Conservation (phyloP, 352 stramenopile species). For the Pythium utonaiense region DNA sequence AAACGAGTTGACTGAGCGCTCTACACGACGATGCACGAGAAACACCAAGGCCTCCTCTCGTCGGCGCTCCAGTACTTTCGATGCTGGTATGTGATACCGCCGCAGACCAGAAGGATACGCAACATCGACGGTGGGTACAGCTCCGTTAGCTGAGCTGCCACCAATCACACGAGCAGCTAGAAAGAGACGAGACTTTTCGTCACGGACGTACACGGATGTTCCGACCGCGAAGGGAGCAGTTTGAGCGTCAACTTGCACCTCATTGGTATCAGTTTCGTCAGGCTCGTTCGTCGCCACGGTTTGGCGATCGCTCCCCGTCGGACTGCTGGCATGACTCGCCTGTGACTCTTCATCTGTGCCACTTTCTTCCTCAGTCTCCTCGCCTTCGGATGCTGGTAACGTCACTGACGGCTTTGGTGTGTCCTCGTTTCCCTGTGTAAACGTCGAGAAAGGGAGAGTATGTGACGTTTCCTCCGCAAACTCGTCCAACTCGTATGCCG, state of each 20-base stretch:
- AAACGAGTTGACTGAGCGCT: slow-evolving; percentile 76
- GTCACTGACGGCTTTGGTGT: background rate
- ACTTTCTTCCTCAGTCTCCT: slow-evolving; percentile 12
- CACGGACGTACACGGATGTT: slow-evolving; percentile 55
- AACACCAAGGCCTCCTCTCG: slow-evolving; percentile 65
- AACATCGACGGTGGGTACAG: slow-evolving; percentile 50
- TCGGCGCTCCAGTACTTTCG: slow-evolving; percentile 49
- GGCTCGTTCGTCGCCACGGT: slow-evolving; percentile 8
- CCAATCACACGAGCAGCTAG: slow-evolving; percentile 64
- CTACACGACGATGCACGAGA: slow-evolving; percentile 81
- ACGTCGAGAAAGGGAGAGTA: slow-evolving; percentile 2
- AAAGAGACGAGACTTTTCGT: slow-evolving; percentile 62
- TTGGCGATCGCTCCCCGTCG: slow-evolving; percentile 13
- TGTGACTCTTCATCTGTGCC: slow-evolving; percentile 8
- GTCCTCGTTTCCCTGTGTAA: background rate
- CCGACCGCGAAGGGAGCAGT: slow-evolving; percentile 32
- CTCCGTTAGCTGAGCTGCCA: slow-evolving; percentile 41
- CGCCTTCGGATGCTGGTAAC: slow-evolving; percentile 3
- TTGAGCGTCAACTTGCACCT: background rate
- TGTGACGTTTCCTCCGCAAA: slow-evolving; percentile 2
- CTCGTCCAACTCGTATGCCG: slow-evolving; percentile 64
- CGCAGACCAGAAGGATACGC: slow-evolving; percentile 54
- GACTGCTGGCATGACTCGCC: background rate
- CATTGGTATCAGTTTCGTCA: background rate
- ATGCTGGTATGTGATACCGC: slow-evolving; percentile 56